Conservation (phyloP, 2,329 filamentous ascomycete species). For the Cordyceps fumosorosea region DNA sequence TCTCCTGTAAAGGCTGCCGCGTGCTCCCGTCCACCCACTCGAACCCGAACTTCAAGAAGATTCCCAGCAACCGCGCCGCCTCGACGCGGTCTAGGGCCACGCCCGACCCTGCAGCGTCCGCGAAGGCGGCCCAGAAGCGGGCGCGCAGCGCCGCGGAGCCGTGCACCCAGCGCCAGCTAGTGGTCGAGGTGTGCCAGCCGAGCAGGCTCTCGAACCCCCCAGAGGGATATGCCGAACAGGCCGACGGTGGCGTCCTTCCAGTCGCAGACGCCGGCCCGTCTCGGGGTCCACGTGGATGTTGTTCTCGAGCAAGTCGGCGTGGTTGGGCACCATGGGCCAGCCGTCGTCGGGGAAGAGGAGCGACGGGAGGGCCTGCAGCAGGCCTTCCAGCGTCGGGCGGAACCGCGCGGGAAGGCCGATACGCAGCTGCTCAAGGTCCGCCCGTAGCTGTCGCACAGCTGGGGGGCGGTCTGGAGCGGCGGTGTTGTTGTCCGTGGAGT, state of each 20-base stretch:
- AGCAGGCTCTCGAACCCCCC: constrained; percentile 19
- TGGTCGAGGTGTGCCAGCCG: not conserved
- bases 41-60: not conserved
- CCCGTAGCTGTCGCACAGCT: too few relatives aligned
- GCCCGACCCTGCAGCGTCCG: not conserved
- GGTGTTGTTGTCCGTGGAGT: too few relatives aligned
- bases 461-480: too few relatives aligned
- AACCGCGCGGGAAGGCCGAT: too few relatives aligned
- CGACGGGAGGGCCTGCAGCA: too few relatives aligned
- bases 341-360: constrained; percentile 19
- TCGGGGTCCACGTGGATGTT: constrained; percentile 23
- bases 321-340: constrained; percentile 20
- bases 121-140: not conserved
- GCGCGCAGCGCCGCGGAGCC: not conserved
- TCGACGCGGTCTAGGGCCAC: not conserved
- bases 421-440: too few relatives aligned
- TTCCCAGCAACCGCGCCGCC: not conserved
- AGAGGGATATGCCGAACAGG: constrained; percentile 24
- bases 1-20: too few relatives aligned
- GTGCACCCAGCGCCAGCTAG: not conserved
- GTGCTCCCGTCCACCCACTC: too few relatives aligned
- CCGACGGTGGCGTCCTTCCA: constrained; percentile 21
- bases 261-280: constrained; percentile 23
- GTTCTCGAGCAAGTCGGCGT: constrained; percentile 24
- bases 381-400: too few relatives aligned